phyloP scores from a whole-genome alignment of 148 eudicot species.

The Chenopodium suecicum region DNA sequence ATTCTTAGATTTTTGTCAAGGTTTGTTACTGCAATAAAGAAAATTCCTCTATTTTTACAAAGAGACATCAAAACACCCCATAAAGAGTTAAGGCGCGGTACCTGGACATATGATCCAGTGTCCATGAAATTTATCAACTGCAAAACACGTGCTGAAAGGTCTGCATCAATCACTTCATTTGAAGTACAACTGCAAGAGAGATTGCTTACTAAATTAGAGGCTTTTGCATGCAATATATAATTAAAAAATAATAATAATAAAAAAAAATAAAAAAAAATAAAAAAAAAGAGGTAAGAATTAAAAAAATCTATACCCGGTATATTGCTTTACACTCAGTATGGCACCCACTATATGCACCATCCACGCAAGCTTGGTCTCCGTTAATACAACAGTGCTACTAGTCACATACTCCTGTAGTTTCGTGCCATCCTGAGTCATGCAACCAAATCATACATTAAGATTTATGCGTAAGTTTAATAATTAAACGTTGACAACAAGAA shows the following conservation, averaged over 20 bases:
- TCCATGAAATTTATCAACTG: constrained; percentile 78
- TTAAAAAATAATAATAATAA: not conserved
- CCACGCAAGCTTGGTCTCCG: constrained; percentile 93
- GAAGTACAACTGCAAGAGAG: constrained; percentile 56
- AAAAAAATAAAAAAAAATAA: not conserved
- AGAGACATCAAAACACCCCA: not conserved
- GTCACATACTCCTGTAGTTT: constrained; percentile 49
- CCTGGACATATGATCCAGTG: constrained; percentile 76
- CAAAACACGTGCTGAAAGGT: constrained; percentile 86
- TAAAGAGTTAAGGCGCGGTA: constrained; percentile 25
- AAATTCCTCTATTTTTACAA: not conserved
- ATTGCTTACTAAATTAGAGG: not conserved
- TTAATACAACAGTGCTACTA: constrained; percentile 44
- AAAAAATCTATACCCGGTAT: constrained; percentile 49
- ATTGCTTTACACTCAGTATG: constrained; percentile 58
- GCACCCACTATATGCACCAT: constrained; percentile 85
- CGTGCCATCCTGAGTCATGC: constrained; percentile 49
- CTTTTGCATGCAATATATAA: not conserved
- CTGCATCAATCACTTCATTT: constrained; percentile 86
- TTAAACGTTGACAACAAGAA: not conserved
- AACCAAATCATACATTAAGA: constrained; percentile 8
- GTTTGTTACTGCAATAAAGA: not conserved
- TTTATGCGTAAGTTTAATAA: not conserved
- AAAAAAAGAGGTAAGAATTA: not conserved
- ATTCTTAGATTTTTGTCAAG: not conserved